Percentiles rank a stretch among this genome's conserved stretches.
These are phyloP conservation scores for Kwoniella heveanensis DNA, from an alignment of 768 basidiomycete species.

Conservation along the genomic window DNA sequence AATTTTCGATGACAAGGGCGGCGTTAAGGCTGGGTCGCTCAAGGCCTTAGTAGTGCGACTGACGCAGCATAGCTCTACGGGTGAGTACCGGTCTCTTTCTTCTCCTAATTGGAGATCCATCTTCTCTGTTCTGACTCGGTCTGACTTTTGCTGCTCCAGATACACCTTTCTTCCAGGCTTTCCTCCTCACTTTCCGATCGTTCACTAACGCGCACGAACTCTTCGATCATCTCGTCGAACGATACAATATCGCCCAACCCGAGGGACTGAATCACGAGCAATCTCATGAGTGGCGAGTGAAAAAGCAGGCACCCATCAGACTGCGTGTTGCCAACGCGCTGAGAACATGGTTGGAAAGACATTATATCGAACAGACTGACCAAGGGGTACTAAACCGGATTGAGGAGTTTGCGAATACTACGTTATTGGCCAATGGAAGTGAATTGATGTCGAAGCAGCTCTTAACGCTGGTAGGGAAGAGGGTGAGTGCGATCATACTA, in stretches of 20 bases:
- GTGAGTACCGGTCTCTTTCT: constrained; percentile 58
- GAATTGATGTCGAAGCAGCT: constrained; percentile 71
- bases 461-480: constrained; percentile 72
- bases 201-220: constrained; percentile 83
- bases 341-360: constrained; percentile 83
- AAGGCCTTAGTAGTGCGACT: constrained; percentile 82
- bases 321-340: constrained; percentile 87
- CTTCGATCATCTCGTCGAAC: constrained; percentile 74
- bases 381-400: constrained; percentile 77
- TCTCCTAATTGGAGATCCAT: no score
- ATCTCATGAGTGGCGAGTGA: constrained; percentile 73
- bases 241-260: constrained; percentile 79
- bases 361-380: constrained; percentile 77
- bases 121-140: no score
- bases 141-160: no score
- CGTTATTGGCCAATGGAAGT: constrained; percentile 61
- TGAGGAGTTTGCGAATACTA: constrained; percentile 66
- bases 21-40: constrained; percentile 83
- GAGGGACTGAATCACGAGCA: constrained; percentile 66
- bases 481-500: constrained; percentile 62
- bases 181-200: constrained; percentile 94
- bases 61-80: constrained; percentile 84
- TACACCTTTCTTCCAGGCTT: constrained; percentile 78
- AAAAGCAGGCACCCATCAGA: constrained; percentile 84
- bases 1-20: constrained; percentile 78